Conservation (phyloP, 2,329 filamentous ascomycete genomes). For the Neonectria faginata region DNA sequence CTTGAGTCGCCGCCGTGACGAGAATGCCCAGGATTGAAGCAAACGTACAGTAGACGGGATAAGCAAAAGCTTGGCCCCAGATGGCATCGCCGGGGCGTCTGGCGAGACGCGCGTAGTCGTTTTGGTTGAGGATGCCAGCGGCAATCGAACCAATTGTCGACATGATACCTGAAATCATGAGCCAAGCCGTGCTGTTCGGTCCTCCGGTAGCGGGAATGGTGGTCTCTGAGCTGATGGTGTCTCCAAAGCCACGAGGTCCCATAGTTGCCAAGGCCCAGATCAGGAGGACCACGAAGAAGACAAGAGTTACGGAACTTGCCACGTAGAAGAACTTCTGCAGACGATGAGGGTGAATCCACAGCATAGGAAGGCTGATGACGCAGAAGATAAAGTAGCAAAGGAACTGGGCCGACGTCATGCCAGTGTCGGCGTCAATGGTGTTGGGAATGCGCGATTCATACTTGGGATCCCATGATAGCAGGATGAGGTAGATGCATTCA, state of each 20-base stretch:
- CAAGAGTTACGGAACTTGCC: constrained; percentile 53
- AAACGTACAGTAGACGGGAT: constrained; percentile 52
- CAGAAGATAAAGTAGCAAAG: constrained; percentile 59
- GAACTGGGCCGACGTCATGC: constrained; percentile 59
- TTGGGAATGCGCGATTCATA: constrained; percentile 58
- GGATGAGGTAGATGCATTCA: constrained; percentile 58
- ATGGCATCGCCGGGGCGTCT: constrained; percentile 49
- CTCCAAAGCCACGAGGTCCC: constrained; percentile 54
- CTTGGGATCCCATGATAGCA: constrained; percentile 58
- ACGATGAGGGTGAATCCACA: constrained; percentile 58
- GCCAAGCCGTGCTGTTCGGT: constrained; percentile 50
- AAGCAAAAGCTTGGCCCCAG: constrained; percentile 51
- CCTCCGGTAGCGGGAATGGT: constrained; percentile 45
- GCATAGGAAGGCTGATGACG: constrained; percentile 56
- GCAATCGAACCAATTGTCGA: constrained; percentile 54
- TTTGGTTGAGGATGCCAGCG: constrained; percentile 54
- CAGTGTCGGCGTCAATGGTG: constrained; percentile 53
- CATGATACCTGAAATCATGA: constrained; percentile 53
- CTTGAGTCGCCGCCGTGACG: constrained; percentile 54
- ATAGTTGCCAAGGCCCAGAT: constrained; percentile 60
- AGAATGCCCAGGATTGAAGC: constrained; percentile 55
- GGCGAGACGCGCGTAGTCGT: constrained; percentile 54
- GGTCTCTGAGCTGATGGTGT: constrained; percentile 44
- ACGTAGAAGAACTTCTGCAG: constrained; percentile 57
- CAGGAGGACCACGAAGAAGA: constrained; percentile 56